Percentiles rank a stretch among this genome's conserved stretches.
Conservation (phyloP, 1,139 yeast genomes). For the Martiniozyma asiatica region DNA sequence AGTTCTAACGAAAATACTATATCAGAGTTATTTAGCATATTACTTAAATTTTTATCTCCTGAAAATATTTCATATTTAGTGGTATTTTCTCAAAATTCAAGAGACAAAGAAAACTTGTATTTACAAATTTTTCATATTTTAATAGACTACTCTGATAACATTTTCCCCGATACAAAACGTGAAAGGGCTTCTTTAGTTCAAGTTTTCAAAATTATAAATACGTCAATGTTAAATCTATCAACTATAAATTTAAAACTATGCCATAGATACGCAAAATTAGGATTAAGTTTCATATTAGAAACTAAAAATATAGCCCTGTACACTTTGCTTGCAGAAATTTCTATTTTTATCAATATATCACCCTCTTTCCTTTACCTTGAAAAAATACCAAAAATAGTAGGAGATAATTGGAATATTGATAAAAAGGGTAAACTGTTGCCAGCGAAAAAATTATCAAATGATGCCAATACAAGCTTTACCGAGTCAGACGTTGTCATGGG, state of each 20-base stretch:
- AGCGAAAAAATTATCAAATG: not conserved
- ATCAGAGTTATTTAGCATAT: conserved; percentile 21
- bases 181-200: conserved; percentile 16
- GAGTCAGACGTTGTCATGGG: conserved; percentile 6
- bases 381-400: conserved; percentile 17
- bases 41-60: conserved; percentile 24
- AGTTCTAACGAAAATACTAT: conserved; percentile 16
- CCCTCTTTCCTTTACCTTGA: conserved; percentile 16
- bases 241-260: conserved; percentile 26
- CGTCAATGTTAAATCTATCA: conserved; percentile 24
- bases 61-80: conserved; percentile 18
- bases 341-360: conserved; percentile 27
- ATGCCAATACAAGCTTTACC: conserved; percentile 1
- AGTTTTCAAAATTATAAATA: conserved; percentile 29
- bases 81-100: conserved; percentile 13
- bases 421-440: conserved; percentile 7
- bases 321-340: conserved; percentile 25
- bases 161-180: conserved; percentile 13
- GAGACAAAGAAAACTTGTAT: conserved; percentile 13
- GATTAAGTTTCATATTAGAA: conserved; percentile 22
- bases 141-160: conserved; percentile 12
- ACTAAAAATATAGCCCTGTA: conserved; percentile 25
- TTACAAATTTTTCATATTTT: conserved; percentile 21
- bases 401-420: conserved; percentile 16
- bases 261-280: conserved; percentile 25